Percentiles rank a stretch among this genome's conserved stretches.
phyloP scores from a whole-genome alignment of 768 basidiomycete genomes.

The Russula earlei region DNA sequence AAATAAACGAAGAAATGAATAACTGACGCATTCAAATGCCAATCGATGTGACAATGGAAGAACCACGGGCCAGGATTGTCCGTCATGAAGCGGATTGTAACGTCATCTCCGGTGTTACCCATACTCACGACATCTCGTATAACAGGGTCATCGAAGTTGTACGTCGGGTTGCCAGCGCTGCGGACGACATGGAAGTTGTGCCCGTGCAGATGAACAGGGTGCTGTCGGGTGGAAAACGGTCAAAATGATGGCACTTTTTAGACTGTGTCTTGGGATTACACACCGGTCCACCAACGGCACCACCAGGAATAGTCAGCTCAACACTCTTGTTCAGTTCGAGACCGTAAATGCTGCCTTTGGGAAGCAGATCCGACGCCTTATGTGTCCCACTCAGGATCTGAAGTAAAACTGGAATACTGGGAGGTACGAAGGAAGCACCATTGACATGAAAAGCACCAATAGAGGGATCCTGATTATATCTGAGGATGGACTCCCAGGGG shows the following conservation, averaged over 20 bases:
- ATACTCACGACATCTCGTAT: constrained; percentile 19
- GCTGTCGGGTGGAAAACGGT: background rate
- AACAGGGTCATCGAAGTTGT: constrained; percentile 18
- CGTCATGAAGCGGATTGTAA: constrained; percentile 23
- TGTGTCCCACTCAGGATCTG: constrained; percentile 10
- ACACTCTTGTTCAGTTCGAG: constrained; percentile 8
- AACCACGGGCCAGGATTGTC: constrained; percentile 21
- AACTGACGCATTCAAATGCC: constrained; percentile 15
- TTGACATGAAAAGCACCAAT: background rate
- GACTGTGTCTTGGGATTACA: background rate
- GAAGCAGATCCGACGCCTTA: constrained; percentile 1
- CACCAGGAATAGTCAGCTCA: constrained; percentile 9
- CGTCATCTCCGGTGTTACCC: constrained; percentile 1
- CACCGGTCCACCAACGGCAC: background rate
- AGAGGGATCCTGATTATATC: background rate
- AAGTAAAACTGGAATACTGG: constrained; percentile 7
- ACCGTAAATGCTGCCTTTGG: constrained; percentile 3
- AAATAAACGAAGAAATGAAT: background rate
- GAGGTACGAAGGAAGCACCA: background rate
- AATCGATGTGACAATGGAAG: constrained; percentile 8
- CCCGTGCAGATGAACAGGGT: constrained; percentile 14
- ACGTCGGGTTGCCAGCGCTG: constrained; percentile 15
- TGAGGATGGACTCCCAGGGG: background rate
- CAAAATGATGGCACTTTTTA: background rate
- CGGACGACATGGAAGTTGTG: constrained; percentile 21